phyloP scores from a whole-genome alignment of 371 early-diverging fungal genomes.

The Dichotomocladium elegans region DNA sequence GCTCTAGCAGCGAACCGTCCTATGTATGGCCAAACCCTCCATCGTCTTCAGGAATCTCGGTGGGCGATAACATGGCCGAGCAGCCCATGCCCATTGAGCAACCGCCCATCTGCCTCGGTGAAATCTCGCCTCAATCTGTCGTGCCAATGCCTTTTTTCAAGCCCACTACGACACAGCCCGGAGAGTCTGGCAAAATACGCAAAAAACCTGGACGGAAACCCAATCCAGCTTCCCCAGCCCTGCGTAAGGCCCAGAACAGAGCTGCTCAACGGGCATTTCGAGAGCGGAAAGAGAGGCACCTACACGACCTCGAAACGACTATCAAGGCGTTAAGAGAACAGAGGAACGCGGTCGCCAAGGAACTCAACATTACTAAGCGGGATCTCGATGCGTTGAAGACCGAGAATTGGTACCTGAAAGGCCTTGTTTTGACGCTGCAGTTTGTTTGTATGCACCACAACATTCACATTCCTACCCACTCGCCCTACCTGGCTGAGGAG shows the following conservation, averaged over 20 bases:
- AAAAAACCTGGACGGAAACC: conserved; percentile 81
- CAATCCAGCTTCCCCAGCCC: conserved; percentile 51
- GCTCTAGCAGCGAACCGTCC: too few relatives aligned
- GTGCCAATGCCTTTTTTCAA: background rate
- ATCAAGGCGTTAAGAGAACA: conserved; percentile 55
- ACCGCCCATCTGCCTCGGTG: background rate
- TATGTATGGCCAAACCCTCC: too few relatives aligned
- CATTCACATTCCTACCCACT: conserved; percentile 16
- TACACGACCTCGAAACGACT: conserved; percentile 58
- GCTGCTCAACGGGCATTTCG: conserved; percentile 76
- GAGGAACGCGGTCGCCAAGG: conserved; percentile 33
- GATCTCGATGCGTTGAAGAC: conserved; percentile 42
- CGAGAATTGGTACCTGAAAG: conserved; percentile 52
- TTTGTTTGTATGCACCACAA: conserved; percentile 23
- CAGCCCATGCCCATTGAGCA: background rate
- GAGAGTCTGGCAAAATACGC: conserved; percentile 17
- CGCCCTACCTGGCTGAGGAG: conserved; percentile 25
- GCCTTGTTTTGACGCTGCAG: conserved; percentile 39
- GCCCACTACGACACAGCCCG: background rate
- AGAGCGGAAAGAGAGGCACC: conserved; percentile 66
- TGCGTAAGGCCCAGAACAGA: conserved; percentile 72
- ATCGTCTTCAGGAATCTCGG: too few relatives aligned
- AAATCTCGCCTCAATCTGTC: background rate
- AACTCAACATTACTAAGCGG: conserved; percentile 35
- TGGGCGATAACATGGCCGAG: too few relatives aligned